These are phyloP conservation scores for Leccinum insigne DNA, from an alignment of 1,284 basidiomycete species.

Conservation along the genomic window DNA sequence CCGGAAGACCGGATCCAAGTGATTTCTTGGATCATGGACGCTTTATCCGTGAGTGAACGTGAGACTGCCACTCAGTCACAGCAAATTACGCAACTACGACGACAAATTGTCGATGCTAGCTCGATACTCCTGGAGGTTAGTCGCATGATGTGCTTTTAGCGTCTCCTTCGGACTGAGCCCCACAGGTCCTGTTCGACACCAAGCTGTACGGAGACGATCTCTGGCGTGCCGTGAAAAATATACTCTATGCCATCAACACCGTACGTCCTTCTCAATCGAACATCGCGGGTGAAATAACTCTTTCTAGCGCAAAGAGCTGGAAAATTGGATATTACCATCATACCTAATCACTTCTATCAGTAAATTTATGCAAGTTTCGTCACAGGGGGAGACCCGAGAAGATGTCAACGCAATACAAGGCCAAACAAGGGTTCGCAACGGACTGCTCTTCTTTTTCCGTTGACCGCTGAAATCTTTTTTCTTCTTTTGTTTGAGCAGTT, in stretches of 20 bases:
- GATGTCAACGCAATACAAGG: constrained; percentile 42
- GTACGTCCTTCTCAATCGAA: constrained; percentile 37
- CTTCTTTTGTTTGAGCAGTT: constrained; percentile 51
- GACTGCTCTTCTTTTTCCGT: constrained; percentile 45
- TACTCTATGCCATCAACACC: constrained; percentile 42
- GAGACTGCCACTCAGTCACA: constrained; percentile 20
- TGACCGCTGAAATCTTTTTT: constrained; percentile 47
- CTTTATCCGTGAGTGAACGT: constrained; percentile 35
- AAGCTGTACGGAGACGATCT: constrained; percentile 33
- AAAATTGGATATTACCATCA: constrained; percentile 46
- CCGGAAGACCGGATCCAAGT: constrained; percentile 44
- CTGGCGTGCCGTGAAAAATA: constrained; percentile 38
- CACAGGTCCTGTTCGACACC: constrained; percentile 38
- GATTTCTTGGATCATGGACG: constrained; percentile 43
- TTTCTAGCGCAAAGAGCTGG: constrained; percentile 44
- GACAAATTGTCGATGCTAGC: constrained; percentile 47
- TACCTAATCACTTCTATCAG: constrained; percentile 42
- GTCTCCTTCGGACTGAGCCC: constrained; percentile 5
- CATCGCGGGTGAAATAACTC: constrained; percentile 15
- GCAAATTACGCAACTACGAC: constrained; percentile 34
- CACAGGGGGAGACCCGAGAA: constrained; percentile 29
- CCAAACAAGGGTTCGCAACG: constrained; percentile 68
- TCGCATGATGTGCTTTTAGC: constrained; percentile 2
- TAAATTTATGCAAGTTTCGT: constrained; percentile 36
- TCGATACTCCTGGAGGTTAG: constrained; percentile 51